Conservation (phyloP, 257 asterid species). For the Lantana camara region DNA sequence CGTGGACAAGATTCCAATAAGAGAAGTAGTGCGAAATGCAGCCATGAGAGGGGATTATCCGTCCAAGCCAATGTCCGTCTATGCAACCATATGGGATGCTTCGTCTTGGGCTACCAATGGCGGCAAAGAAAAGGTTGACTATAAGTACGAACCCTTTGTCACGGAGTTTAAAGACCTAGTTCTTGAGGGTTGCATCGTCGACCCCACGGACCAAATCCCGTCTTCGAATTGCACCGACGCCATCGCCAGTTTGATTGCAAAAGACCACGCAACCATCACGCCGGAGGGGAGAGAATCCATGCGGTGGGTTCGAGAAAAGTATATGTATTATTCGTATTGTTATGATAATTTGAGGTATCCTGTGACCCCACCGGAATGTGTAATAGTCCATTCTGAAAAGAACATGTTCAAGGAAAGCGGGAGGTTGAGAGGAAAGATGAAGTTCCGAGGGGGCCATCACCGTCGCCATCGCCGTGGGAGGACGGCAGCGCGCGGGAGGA, state of each 20-base stretch:
- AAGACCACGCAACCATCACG: conserved; percentile 39
- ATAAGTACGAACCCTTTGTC: conserved; percentile 60
- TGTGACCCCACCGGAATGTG: conserved; percentile 64
- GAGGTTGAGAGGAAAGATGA: too few relatives aligned
- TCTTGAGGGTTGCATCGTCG: conserved; percentile 69
- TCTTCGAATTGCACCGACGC: conserved; percentile 65
- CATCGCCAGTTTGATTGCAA: conserved; percentile 33
- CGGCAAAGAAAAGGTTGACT: conserved; percentile 68
- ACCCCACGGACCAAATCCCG: conserved; percentile 61
- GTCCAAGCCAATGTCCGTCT: conserved; percentile 80
- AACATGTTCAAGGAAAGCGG: too few relatives aligned
- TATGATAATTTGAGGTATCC: conserved; percentile 65
- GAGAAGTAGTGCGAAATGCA: conserved; percentile 52
- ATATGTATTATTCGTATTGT: conserved; percentile 73
- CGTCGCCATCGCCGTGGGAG: too few relatives aligned
- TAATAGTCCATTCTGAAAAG: too few relatives aligned
- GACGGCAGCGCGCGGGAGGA: too few relatives aligned
- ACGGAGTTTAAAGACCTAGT: conserved; percentile 63
- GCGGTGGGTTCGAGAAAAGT: conserved; percentile 58
- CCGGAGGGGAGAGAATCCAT: conserved; percentile 42
- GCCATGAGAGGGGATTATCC: conserved; percentile 60
- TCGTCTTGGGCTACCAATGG: conserved; percentile 88
- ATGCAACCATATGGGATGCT: conserved; percentile 90
- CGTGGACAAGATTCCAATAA: conserved; percentile 66
- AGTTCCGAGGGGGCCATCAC: too few relatives aligned